Evolutionary conservation across 2,329 filamentous ascomycete species (phyloP), one percentile per base, ranked within the genome.

Genomic region (Purpureocillium lavendulum): DNA sequence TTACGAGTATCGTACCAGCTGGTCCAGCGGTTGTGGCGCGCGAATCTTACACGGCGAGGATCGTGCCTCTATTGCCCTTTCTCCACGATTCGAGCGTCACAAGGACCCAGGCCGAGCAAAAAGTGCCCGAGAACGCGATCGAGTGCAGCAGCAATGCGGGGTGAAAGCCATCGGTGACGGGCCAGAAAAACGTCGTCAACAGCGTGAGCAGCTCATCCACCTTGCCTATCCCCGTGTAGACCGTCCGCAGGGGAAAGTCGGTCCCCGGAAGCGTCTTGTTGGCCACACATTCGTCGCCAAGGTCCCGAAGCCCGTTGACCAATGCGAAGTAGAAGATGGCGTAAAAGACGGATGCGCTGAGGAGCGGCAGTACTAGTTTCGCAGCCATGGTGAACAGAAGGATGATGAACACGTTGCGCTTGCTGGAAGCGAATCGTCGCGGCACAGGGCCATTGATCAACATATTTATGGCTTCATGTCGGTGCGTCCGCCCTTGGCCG

Each of bases 11-110:
- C n/a, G n/a, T n/a, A n/a, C n/a, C n/a, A n/a, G n/a, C n/a, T n/a
- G n/a, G n/a, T n/a, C n/a, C n/a, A n/a, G n/a, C n/a, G n/a, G n/a
- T n/a, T n/a, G n/a, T n/a, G n/a, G n/a, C n/a, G n/a, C n/a, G n/a
- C n/a, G n/a, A n/a, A n/a, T 40, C 48, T 40, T 39, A 50, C 48
- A 48, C 43, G 13, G 43, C 45, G 16, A 43, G 43, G 3, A 40
- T 15, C 8, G 45, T 44, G 30, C 45, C 33, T 8, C 36, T 35
- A 14, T 38, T 48, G 14, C 46, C 48, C 7, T 26, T 33, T 30
- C 48, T 41, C 48, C 48, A 49, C 31, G 48, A 45, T 40, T 50
- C 48, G 18, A 50, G 38, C 30, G 43, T 44, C 7, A 48, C 38
- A 12, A 50, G 40, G 0, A 41, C 32, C 45, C 45, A 50, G 1